Evolutionary conservation across 1,284 basidiomycete genomes (phyloP).

Genomic region (Marasmius fiardii): DNA sequence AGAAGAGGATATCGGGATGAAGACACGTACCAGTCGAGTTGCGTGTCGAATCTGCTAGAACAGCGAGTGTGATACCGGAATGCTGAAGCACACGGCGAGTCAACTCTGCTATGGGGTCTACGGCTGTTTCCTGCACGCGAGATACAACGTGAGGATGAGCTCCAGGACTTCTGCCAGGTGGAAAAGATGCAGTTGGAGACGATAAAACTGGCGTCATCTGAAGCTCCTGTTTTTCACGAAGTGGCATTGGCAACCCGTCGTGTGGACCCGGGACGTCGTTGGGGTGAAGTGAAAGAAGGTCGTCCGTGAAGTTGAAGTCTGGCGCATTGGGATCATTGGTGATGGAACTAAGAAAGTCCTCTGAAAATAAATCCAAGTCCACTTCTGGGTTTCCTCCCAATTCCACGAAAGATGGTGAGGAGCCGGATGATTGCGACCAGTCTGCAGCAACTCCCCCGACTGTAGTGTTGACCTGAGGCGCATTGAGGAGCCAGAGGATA

Average conservation of each 20-base stretch:
- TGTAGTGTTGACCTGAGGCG: slow-evolving; percentile 26
- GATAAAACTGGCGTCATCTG: too few species aligned
- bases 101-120: slow-evolving; percentile 49
- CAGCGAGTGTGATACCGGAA: slow-evolving; percentile 60
- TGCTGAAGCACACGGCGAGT: slow-evolving; percentile 56
- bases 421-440: slow-evolving; percentile 48
- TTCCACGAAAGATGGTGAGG: slow-evolving; percentile 31
- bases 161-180: slow-evolving; percentile 32
- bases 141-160: slow-evolving; percentile 22
- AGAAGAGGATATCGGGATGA: too few species aligned
- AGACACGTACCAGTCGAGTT: too few species aligned
- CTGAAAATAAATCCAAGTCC: slow-evolving; percentile 36
- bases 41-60: slow-evolving; percentile 36
- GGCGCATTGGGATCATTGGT: slow-evolving; percentile 61
- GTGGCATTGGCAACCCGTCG: slow-evolving; percentile 37
- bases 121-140: background rate
- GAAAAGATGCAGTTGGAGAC: slow-evolving; percentile 48
- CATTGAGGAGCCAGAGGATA: slow-evolving; percentile 47
- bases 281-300: slow-evolving; percentile 39
- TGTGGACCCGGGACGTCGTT: slow-evolving; percentile 32
- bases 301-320: slow-evolving; percentile 39
- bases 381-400: slow-evolving; percentile 13
- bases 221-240: too few species aligned
- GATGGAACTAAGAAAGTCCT: slow-evolving; percentile 48
- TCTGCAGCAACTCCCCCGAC: slow-evolving; percentile 34